Evolutionary conservation across 345 rosid species (phyloP).

Genomic region (Sisymbrium irio): DNA sequence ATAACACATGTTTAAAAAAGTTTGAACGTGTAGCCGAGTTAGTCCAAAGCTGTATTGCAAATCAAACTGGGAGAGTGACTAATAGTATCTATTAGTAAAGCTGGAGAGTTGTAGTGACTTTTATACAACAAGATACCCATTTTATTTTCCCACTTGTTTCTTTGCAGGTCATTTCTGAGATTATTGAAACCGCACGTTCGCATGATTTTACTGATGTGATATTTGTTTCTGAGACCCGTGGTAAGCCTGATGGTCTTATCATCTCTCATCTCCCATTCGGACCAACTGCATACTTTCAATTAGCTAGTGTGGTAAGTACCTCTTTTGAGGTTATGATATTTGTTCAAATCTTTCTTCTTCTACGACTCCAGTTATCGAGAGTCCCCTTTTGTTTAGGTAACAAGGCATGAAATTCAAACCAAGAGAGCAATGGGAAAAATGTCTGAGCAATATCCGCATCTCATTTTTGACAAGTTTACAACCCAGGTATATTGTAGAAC

Average conservation of each 20-base stretch:
- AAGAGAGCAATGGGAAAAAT: constrained; percentile 73
- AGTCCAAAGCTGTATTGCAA: no score
- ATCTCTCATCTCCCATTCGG: constrained; percentile 91
- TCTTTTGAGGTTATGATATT: constrained; percentile 4
- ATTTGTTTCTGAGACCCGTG: constrained; percentile 86
- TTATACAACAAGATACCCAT: neutral
- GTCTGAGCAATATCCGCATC: constrained; percentile 93
- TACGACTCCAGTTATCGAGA: neutral
- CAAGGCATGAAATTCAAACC: constrained; percentile 84
- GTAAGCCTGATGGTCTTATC: constrained; percentile 81
- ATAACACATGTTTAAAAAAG: neutral
- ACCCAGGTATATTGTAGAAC: constrained; percentile 50
- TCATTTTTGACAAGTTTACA: constrained; percentile 75
- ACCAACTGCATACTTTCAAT: constrained; percentile 90
- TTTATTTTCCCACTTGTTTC: neutral
- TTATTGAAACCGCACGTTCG: constrained; percentile 78
- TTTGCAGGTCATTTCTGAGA: constrained; percentile 82
- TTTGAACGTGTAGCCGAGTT: neutral
- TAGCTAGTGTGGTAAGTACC: constrained; percentile 80
- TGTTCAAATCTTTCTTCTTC: neutral
- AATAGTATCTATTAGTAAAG: neutral
- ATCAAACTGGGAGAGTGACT: neutral
- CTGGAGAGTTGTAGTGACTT: constrained; percentile 8
- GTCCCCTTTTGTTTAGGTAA: constrained; percentile 51
- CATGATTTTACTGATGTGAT: constrained; percentile 92